Conservation (phyloP, 2,329 filamentous ascomycete genomes). For the Venturiaceae sp. region DNA sequence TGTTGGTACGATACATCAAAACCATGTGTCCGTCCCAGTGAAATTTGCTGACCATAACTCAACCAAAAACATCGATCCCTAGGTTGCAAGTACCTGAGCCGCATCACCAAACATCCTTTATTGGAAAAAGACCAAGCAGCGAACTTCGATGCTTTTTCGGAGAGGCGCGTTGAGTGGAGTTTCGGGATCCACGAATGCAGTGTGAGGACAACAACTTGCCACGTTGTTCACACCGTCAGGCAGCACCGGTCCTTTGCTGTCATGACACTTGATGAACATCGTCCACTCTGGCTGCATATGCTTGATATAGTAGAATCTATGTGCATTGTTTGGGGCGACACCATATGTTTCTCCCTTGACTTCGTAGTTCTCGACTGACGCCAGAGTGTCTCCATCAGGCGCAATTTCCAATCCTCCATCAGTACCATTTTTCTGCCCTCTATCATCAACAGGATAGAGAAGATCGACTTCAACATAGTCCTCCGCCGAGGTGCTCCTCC, state of each 20-base stretch:
- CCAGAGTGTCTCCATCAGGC: constrained; percentile 28
- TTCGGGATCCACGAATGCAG: constrained; percentile 10
- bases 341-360: constrained; percentile 18
- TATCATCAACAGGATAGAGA: constrained; percentile 54
- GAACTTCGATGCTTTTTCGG: constrained; percentile 55
- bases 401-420: constrained; percentile 48
- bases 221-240: not conserved
- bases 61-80: too few species aligned
- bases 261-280: not conserved
- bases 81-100: too few species aligned
- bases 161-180: constrained; percentile 39
- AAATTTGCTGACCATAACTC: too few species aligned
- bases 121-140: constrained; percentile 53
- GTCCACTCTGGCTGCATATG: not conserved
- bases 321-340: not conserved
- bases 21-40: too few species aligned
- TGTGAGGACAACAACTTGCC: not conserved
- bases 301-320: not conserved
- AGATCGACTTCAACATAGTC: constrained; percentile 67
- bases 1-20: too few species aligned
- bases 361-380: constrained; percentile 50
- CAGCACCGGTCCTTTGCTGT: not conserved
- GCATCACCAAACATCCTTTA: too few species aligned
- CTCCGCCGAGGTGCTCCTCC: constrained; percentile 42
- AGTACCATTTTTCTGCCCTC: constrained; percentile 43